Base-by-base conservation (phyloP, 1,284 basidiomycete species). In the Cryptococcus sp. region DNA sequence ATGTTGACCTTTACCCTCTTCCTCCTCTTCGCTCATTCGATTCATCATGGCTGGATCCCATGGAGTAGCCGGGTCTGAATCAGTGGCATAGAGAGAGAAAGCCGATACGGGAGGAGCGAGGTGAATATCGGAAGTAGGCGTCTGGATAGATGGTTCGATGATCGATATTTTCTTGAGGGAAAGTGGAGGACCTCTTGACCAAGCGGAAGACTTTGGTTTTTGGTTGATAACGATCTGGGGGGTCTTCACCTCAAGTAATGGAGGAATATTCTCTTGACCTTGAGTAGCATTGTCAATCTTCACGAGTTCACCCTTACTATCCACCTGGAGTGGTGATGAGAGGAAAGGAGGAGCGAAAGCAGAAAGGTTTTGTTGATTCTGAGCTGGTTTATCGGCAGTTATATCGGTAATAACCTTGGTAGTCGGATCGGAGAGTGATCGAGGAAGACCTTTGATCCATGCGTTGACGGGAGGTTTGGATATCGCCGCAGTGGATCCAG, bases 61-160 rank as follows among this genome's bases (percentile, higher is more conserved):
- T 1, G 70, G 70, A 23, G 68, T 67, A 14, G 67, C 67, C 3
- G 71, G 73, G 49, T 72, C 70, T 13, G 71, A 72, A 41, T 70
- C 70, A 1, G 70, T 73, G 4, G 63, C 65, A 50, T 66, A 71
- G n/a, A 62, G 41, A 10, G 67, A 66, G 23, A 56, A n/a, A 3
- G 70, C 64, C n/a, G 67, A 64, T 2, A 61, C 49, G 35, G 65
- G 62, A 2, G 58, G 55, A 34, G 57, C 46, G 34, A 62, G 47
- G 42, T 58, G 58, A 8, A 23, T 36, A 8, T 50, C 55, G 14
- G 50, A 38, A 3, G 31, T 32, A 14, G 42, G 30, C 23, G 11
- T n/a, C n/a, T 41, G 10, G 38, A 41, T 41, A n/a, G 41, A n/a
- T 41, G 23, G 43, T 15, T 60, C 49, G 46, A 45, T 38, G 30